These are phyloP conservation scores for Chrysoporthe austroafricana DNA, from an alignment of 2,329 filamentous ascomycete species.

Conservation along the genomic window DNA sequence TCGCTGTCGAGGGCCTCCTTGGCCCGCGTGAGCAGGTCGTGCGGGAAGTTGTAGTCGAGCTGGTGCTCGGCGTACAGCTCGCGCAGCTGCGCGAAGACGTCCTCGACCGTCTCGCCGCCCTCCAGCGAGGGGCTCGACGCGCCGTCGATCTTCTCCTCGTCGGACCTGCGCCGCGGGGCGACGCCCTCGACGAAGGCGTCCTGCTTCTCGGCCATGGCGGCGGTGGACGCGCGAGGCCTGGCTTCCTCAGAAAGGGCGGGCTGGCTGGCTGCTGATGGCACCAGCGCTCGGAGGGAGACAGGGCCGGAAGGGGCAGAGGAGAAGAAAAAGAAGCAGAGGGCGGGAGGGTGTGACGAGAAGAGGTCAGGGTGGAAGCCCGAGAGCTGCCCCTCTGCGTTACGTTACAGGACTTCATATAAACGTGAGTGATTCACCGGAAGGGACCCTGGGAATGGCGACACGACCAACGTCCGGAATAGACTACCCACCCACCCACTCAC, in stretches of 20 bases:
- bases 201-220: slow-evolving; percentile 15
- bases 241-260: too few relatives aligned
- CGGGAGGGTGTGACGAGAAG: too few relatives aligned
- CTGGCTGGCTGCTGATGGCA: too few relatives aligned
- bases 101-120: slow-evolving; percentile 6
- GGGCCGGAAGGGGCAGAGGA: background rate
- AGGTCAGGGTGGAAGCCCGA: background rate
- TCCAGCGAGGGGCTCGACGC: slow-evolving; percentile 7
- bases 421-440: background rate
- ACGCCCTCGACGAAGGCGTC: slow-evolving; percentile 15
- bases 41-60: slow-evolving; percentile 22
- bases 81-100: slow-evolving; percentile 20
- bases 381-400: slow-evolving; percentile 9
- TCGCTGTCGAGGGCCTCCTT: slow-evolving; percentile 21
- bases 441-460: too few relatives aligned
- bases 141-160: slow-evolving; percentile 17
- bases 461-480: too few relatives aligned
- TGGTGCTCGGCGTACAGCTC: slow-evolving; percentile 22
- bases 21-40: slow-evolving; percentile 12
- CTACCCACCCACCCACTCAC: too few relatives aligned
- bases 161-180: background rate
- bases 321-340: too few relatives aligned
- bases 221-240: background rate
- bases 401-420: background rate
- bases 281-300: too few relatives aligned